Conservation (phyloP, 2,329 filamentous ascomycete genomes). For the Aureobasidium sp. region DNA sequence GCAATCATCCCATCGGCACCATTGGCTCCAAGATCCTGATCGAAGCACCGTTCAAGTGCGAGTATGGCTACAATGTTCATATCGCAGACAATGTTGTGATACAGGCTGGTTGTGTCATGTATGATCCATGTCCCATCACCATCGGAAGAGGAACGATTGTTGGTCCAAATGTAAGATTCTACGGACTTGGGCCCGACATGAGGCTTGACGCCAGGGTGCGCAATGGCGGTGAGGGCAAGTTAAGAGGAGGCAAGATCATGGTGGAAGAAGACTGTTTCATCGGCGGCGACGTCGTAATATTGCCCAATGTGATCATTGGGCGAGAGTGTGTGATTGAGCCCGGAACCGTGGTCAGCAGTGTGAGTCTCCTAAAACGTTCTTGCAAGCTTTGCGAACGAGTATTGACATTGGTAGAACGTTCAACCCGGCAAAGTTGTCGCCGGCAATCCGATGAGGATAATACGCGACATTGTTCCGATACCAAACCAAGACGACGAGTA, state of each 20-base stretch:
- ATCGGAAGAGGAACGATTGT: constrained; percentile 66
- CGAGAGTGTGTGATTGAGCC: constrained; percentile 46
- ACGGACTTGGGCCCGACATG: constrained; percentile 65
- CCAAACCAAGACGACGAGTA: background rate
- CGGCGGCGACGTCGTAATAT: constrained; percentile 53
- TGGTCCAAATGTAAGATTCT: constrained; percentile 79
- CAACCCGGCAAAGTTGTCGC: constrained; percentile 38
- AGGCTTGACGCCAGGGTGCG: constrained; percentile 65
- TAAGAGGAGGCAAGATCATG: constrained; percentile 60
- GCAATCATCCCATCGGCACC: constrained; percentile 46
- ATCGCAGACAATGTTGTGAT: constrained; percentile 81
- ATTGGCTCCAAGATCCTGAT: constrained; percentile 71
- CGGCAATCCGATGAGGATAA: constrained; percentile 39
- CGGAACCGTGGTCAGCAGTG: constrained; percentile 47
- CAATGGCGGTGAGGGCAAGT: constrained; percentile 64
- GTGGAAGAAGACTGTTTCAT: constrained; percentile 69
- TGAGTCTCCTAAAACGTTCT: constrained; percentile 34
- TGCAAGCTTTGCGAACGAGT: background rate
- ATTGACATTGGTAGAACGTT: constrained; percentile 32
- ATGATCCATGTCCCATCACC: constrained; percentile 74
- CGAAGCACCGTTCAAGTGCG: constrained; percentile 82
- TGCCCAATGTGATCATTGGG: constrained; percentile 47
- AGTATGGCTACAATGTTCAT: constrained; percentile 91
- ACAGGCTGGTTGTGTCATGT: constrained; percentile 72
- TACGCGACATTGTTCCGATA: background rate